Conservation (phyloP, 2,329 filamentous ascomycete genomes). For the Chrysosporium keratinophilum region DNA sequence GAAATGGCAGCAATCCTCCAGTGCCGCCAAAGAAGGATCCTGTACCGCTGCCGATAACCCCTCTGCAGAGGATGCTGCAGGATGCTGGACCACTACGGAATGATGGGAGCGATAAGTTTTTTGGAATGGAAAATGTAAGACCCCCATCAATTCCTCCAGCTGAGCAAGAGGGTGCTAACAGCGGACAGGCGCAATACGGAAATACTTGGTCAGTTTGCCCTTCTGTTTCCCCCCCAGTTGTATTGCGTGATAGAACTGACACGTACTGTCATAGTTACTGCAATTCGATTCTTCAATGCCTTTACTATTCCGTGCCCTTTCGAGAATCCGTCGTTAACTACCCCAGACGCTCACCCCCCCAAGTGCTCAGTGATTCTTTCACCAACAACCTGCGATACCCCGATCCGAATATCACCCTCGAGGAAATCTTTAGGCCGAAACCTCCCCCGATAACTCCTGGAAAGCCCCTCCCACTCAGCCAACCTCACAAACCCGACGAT, state of each 20-base stretch:
- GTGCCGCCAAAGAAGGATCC: slow-evolving; percentile 50
- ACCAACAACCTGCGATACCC: slow-evolving; percentile 44
- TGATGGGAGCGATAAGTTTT: slow-evolving; percentile 96
- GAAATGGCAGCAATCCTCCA: slow-evolving; percentile 37
- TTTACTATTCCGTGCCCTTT: slow-evolving; percentile 92
- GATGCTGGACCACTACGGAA: slow-evolving; percentile 68
- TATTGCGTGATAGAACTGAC: neutral
- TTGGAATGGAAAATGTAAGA: slow-evolving; percentile 93
- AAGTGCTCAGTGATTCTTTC: slow-evolving; percentile 53
- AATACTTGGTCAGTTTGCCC: slow-evolving; percentile 71
- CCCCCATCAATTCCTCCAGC: slow-evolving; percentile 9
- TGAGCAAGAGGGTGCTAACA: slow-evolving; percentile 17
- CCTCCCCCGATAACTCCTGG: slow-evolving; percentile 27
- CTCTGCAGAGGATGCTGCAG: slow-evolving; percentile 64
- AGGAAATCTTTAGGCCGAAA: slow-evolving; percentile 35
- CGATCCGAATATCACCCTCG: slow-evolving; percentile 48
- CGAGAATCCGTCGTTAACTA: slow-evolving; percentile 91
- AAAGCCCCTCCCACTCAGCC: slow-evolving; percentile 17
- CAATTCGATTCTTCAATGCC: slow-evolving; percentile 94
- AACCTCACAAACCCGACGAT: slow-evolving; percentile 66
- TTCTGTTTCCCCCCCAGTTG: slow-evolving; percentile 22
- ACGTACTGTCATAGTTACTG: slow-evolving; percentile 59
- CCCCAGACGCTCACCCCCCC: slow-evolving; percentile 59
- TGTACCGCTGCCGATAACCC: slow-evolving; percentile 46
- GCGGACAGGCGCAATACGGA: slow-evolving; percentile 59